Percentiles rank a stretch among this genome's conserved stretches.
Conservation (phyloP, 495 filamentous ascomycete species). For the Collariella sp. region DNA sequence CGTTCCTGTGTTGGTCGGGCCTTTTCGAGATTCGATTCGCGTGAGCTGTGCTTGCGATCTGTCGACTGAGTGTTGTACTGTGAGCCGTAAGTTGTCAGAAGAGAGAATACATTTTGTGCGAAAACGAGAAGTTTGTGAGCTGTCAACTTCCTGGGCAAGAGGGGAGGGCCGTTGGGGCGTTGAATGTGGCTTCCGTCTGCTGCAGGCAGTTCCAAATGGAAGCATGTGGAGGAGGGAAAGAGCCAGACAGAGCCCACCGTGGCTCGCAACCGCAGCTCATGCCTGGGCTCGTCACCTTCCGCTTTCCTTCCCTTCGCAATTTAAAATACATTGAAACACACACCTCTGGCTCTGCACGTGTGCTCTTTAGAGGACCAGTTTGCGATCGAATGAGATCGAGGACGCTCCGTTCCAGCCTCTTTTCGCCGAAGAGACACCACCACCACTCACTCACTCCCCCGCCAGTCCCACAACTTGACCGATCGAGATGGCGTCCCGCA, state of each 20-base stretch:
- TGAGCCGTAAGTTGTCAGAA: background rate
- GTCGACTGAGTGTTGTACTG: background rate
- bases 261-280: too few relatives aligned
- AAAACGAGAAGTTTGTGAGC: background rate
- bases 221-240: too few relatives aligned
- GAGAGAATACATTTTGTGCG: background rate
- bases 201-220: too few relatives aligned
- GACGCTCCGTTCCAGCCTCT: background rate
- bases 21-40: background rate
- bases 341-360: constrained; percentile 23
- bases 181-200: too few relatives aligned
- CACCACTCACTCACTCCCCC: background rate
- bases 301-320: constrained; percentile 17
- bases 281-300: background rate
- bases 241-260: too few relatives aligned
- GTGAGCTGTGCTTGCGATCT: background rate
- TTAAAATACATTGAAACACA: constrained; percentile 25
- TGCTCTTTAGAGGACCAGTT: constrained; percentile 17
- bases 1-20: background rate
- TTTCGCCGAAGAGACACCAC: background rate
- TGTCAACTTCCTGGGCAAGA: background rate
- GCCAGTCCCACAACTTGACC: background rate
- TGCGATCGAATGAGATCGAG: constrained; percentile 22
- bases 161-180: background rate
- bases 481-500: constrained; percentile 11